Evolutionary conservation across 768 basidiomycete genomes (phyloP), one percentile per base, ranked within the genome.

Genomic region (Russula compacta): DNA sequence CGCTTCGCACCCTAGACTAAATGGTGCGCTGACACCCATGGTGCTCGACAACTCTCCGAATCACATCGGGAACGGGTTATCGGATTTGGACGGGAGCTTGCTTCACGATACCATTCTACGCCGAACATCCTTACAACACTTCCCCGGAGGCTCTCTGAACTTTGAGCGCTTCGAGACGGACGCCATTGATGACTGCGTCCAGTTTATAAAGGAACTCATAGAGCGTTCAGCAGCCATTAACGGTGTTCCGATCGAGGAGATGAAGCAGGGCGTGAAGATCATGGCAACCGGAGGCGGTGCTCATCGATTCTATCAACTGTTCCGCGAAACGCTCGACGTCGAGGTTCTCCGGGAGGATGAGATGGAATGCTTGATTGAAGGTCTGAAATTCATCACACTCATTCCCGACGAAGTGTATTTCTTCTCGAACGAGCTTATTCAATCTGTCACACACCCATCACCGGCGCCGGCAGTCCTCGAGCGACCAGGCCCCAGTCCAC

Each of bases 211-310:
- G 66, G 79, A 82, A 46, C 83, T 98, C 55, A 95, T 99, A 67
- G 79, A 84, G 63, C 84, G 86, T 17, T 95, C 92, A 36, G 95
- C 97, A 33, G 71, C 79, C 48, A 81, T 88, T 9, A 98, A 99
- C 69, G 81, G 84, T 19, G 95, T 98, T 33, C 81, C 88, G 5
- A 83, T 95, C 66, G 88, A 85, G 63, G 87, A 92, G 69, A 98
- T 98, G 95, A 84, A 89, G 66, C 78, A 81, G 58, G 86, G 89
- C 42, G 81, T 99, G 68, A 93, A 95, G 77, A 93, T 99, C 68
- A 89, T 98, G 84, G 95, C 95, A 6, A 99, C 97, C 0, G 97
- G 97, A 17, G 97, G 97, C 17, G 97, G 97, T 40, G 95, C 95
- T 44, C 93, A 97, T 79, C 86, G 83, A 70, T 98, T 95, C 76